These are phyloP conservation scores for Yarrowia alimentaria DNA, from an alignment of 805 yeast species.

Conservation along the genomic window DNA sequence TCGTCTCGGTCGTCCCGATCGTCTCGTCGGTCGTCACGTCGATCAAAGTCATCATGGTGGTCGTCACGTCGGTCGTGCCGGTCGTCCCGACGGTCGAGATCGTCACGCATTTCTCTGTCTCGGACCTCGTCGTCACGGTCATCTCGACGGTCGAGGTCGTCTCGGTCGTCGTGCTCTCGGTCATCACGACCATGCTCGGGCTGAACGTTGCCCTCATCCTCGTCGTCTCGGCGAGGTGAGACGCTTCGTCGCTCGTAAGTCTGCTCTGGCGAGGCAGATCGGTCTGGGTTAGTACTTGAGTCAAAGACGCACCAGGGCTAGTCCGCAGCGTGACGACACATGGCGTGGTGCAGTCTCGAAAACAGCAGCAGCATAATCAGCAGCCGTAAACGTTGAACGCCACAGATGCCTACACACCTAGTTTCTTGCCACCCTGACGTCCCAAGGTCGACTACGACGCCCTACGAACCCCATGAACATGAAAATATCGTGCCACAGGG, in stretches of 20 bases:
- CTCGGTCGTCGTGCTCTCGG: slow-evolving; percentile 21
- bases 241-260: slow-evolving; percentile 32
- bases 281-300: slow-evolving; percentile 16
- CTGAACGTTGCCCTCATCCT: slow-evolving; percentile 14
- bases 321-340: not conserved
- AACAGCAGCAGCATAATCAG: too few species aligned
- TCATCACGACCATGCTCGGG: slow-evolving; percentile 27
- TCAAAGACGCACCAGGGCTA: not conserved
- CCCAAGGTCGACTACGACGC: too few species aligned
- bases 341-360: too few species aligned
- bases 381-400: too few species aligned
- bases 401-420: too few species aligned
- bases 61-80: slow-evolving; percentile 15
- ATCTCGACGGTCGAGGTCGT: slow-evolving; percentile 37
- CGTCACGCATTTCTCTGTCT: too few species aligned
- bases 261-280: slow-evolving; percentile 31
- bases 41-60: not conserved
- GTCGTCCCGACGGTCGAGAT: slow-evolving; percentile 19
- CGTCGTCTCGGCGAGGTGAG: slow-evolving; percentile 30
- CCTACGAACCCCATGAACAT: too few species aligned
- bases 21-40: slow-evolving; percentile 28
- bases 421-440: too few species aligned
- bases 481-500: too few species aligned
- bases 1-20: slow-evolving; percentile 11
- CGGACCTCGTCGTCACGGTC: slow-evolving; percentile 17